Base-by-base conservation (phyloP, 805 yeast genomes). In the Ogataea chonburiensis region DNA sequence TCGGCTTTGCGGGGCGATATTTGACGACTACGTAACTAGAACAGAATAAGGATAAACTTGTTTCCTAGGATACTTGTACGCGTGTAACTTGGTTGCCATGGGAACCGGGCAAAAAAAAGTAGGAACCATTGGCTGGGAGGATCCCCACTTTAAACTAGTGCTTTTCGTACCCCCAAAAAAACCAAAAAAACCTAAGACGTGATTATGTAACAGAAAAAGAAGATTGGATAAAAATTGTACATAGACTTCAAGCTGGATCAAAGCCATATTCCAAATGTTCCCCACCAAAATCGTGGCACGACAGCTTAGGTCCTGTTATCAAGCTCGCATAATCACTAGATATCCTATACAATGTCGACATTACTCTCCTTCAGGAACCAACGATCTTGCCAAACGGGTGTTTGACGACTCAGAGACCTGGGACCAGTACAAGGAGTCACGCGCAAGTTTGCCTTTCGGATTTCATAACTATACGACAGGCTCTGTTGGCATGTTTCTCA, bases 401-500 rank as follows among this genome's bases (percentile, higher is more conserved):
- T 83, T 83, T 51, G 89, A 84, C 50, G 78, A 80, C 53, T 73
- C 70, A 12, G 56, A 60, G 10, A 77, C 68, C 49, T 83, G 85
- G 76, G 53, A 63, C 15, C 59, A 66, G 24, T 74, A 79, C 55
- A 77, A 71, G 47, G 47, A 41, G 22, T 24, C 30, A 5, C 32
- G 31, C n/a, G 31, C 49, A 1, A 31, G 34, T 7, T 34, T 43
- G 7, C 43, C 50, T 5, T 52, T 55, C 22, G 40, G 40, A 9
- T 53, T 56, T 30, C 53, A 52, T 42, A 52, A 52, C 23, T 49
- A 53, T 27, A 44, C 34, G 21, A 43, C 49, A 6, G 44, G 37
- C 9, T 50, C 58, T 4, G 67, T 73, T 1, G 97, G 96, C 0
- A 67, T 91, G 19, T 89, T 93, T 56, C 68, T 71, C 34, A 89